Conservation (phyloP, 2,329 filamentous ascomycete genomes). For the Curvularia hawaiiensis region DNA sequence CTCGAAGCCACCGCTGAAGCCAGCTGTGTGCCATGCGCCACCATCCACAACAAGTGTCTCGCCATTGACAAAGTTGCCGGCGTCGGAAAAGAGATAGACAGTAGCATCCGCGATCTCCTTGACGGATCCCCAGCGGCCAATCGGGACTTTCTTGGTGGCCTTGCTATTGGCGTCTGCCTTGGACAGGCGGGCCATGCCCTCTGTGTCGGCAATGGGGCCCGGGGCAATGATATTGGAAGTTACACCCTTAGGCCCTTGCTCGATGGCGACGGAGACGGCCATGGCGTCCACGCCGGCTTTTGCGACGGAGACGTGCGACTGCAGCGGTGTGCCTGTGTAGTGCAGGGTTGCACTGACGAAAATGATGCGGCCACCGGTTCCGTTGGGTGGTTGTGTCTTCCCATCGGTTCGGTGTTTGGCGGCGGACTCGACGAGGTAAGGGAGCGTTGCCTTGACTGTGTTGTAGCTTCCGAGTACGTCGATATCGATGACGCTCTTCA, state of each 20-base stretch:
- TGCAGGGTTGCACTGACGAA: constrained; percentile 92
- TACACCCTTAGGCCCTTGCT: constrained; percentile 86
- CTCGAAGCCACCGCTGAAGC: constrained; percentile 48
- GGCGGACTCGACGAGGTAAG: constrained; percentile 78
- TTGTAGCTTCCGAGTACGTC: constrained; percentile 94
- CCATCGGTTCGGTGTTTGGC: constrained; percentile 65
- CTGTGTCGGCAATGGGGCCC: constrained; percentile 83
- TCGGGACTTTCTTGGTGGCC: constrained; percentile 60
- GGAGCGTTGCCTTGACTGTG: constrained; percentile 89
- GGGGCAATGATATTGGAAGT: constrained; percentile 89
- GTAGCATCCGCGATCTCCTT: constrained; percentile 93
- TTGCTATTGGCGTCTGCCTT: constrained; percentile 39
- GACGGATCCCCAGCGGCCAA: constrained; percentile 77
- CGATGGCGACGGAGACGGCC: constrained; percentile 77
- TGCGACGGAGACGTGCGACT: constrained; percentile 87
- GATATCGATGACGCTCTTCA: constrained; percentile 96
- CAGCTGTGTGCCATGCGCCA: constrained; percentile 55
- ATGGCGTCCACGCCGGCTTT: constrained; percentile 92
- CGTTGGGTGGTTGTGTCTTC: constrained; percentile 52
- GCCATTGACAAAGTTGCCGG: constrained; percentile 85
- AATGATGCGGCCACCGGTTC: constrained; percentile 81
- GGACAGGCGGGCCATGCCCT: constrained; percentile 59
- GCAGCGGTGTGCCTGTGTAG: constrained; percentile 83
- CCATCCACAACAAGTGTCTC: constrained; percentile 72
- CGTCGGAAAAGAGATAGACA: constrained; percentile 84